Base-by-base conservation (phyloP, 345 rosid genomes). In the Isatis tinctoria region DNA sequence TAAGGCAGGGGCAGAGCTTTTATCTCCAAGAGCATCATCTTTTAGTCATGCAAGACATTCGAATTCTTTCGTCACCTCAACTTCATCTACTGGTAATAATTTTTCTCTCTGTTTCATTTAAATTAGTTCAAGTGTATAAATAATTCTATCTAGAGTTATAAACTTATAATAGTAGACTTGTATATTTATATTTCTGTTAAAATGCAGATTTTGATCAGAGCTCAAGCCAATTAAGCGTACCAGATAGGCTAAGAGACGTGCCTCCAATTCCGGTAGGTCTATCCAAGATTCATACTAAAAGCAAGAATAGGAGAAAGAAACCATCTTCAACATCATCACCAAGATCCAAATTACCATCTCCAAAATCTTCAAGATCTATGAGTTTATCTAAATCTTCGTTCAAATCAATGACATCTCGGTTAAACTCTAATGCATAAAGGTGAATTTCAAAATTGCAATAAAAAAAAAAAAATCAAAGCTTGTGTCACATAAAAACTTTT, bases 81-180 rank as follows among this genome's bases (percentile, higher is more conserved):
- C 90, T 87, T 80, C 91, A 60, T 84, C 96, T 30, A 84, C 77
- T 70, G 96, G 94, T 83, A 87, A n/a, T 30, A 0, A 16, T 33
- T 17, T 12, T 11, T 57, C 0, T 2, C 4, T 6, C 33, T 43
- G 4, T 4, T 32, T 1, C 10, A 62, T 36, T 37, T 36, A 33
- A 40, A 30, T n/a, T 40, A 14, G 11, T 10, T 53, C n/a, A 6
- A 37, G 2, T 52, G 22, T 33, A 9, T 28, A 8, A 43, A 44
- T 18, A 11, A 18, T 17, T 37, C 12, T 44, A 65, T 1, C 5
- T 41, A 11, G 8, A 30, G 28, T 17, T 47, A 12, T 2, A 69
- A 8, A 30, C 17, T 17, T 47, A 12, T 2, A 69, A 8, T 8
- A 10, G 35, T 51, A 7, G 22, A 62, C 1, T 3, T 45, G 4